Evolutionary conservation across 768 basidiomycete genomes (phyloP), one percentile per base, ranked within the genome.

Genomic region (Tulasnella sp.): DNA sequence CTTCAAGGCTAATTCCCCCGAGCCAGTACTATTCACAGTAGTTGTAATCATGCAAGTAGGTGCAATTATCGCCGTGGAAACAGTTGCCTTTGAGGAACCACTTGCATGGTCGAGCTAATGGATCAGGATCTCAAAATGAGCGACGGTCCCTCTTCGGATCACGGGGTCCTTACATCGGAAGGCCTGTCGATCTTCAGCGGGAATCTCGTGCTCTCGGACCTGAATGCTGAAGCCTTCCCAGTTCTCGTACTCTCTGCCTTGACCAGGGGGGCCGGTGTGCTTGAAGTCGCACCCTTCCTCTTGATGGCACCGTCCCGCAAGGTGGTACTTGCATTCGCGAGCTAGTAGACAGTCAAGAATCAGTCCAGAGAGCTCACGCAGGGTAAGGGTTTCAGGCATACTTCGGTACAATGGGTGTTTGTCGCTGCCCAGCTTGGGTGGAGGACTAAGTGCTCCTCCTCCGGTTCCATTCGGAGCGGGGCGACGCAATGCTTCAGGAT

Each of bases 231-330:
- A 42, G 42, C 42, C 42, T 42, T 42, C 42, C 70, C 70, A 73
- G 48, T 78, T 78, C 48, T 78, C 77, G 77, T 73, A 78, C 48
- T 72, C 77, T 29, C 72, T 29, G n/a, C 77, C 77, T 78, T 78
- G 77, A 23, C 77, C 77, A 16, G 77, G 26, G 16, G 77, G 77
- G 35, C 77, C 77, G 11, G 77, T 78, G 37, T 78, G 77, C 46
- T 73, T 73, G 77, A 78, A 78, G 15, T 42, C 70, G 37, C 77
- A 78, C 15, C 20, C 48, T 18, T 35, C 71, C 35, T 73, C 77
- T 73, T 78, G 77, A 37, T 78, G 77, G 42, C 77, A 78, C 32
- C 57, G 72, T 11, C 77, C 77, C 13, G 77, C 77, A 20, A 78
- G 57, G 51, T 78, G 77, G 46, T 73, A 78, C 46, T 78, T 78